Evolutionary conservation across 1,284 basidiomycete genomes (phyloP).

Genomic region (Ganoderma multipileum): DNA sequence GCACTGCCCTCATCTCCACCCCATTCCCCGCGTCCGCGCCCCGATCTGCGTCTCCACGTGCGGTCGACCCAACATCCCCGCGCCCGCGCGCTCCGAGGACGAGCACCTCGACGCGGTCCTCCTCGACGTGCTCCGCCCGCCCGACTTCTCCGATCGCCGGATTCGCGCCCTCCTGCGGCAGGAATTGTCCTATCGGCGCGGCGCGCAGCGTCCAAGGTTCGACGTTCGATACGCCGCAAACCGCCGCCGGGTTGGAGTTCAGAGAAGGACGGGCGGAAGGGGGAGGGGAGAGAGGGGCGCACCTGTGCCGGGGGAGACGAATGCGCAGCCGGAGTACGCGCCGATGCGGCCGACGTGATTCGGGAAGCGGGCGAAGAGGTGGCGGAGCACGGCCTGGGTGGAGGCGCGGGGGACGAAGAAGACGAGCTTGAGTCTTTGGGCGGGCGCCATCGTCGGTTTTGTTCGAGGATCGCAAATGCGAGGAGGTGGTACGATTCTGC

Average conservation of each 20-base stretch:
- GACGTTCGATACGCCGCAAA: not conserved
- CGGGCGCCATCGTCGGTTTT: not conserved
- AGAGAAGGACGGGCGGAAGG: not conserved
- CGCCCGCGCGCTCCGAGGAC: conserved; percentile 43
- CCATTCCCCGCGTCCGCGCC: conserved; percentile 15
- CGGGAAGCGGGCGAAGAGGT: conserved; percentile 53
- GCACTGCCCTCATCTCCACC: conserved; percentile 47
- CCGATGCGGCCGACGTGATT: conserved; percentile 55
- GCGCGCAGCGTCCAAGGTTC: not conserved
- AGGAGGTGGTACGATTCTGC: conserved; percentile 7
- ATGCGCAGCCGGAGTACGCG: conserved; percentile 59
- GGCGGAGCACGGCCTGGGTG: conserved; percentile 47
- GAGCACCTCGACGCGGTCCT: conserved; percentile 61
- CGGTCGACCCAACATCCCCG: not conserved
- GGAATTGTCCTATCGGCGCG: conserved; percentile 54
- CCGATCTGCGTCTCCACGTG: not conserved
- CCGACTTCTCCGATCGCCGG: conserved; percentile 52
- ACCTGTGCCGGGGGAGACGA: conserved; percentile 59
- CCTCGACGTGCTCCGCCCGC: conserved; percentile 54
- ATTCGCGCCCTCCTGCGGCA: conserved; percentile 48
- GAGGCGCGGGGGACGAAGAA: conserved; percentile 44
- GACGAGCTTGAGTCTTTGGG: conserved; percentile 34
- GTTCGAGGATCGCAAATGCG: not conserved
- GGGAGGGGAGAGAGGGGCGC: conserved; percentile 21
- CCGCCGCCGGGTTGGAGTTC: not conserved